phyloP scores from a whole-genome alignment of 768 basidiomycete genomes.

The Kwoniella botswanensis region DNA sequence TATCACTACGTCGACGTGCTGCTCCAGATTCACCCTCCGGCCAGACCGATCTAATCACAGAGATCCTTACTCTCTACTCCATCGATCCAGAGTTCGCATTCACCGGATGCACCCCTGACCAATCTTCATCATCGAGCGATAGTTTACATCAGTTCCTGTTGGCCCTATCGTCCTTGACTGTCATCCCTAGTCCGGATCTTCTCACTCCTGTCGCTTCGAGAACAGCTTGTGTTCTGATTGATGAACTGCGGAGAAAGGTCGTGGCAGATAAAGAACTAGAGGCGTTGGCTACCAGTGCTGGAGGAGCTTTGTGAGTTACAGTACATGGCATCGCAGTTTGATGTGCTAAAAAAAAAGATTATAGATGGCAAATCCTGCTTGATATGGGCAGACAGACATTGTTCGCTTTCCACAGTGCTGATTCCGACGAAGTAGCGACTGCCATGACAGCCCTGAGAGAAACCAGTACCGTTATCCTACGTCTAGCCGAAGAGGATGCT shows the following conservation, averaged over 20 bases:
- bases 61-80: constrained; percentile 34
- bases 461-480: constrained; percentile 10
- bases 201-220: constrained; percentile 29
- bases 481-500: constrained; percentile 17
- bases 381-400: constrained; percentile 41
- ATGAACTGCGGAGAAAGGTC: constrained; percentile 2
- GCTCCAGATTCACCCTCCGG: constrained; percentile 20
- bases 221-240: constrained; percentile 17
- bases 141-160: constrained; percentile 18
- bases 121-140: constrained; percentile 17
- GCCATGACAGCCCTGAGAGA: constrained; percentile 27
- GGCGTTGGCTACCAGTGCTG: neutral
- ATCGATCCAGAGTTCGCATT: constrained; percentile 35
- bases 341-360: neutral
- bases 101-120: neutral
- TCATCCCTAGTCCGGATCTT: constrained; percentile 29
- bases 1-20: constrained; percentile 4
- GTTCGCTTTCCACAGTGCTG: constrained; percentile 37
- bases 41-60: constrained; percentile 27
- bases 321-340: neutral
- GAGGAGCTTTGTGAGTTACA: constrained; percentile 17
- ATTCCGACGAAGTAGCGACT: constrained; percentile 27
- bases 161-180: constrained; percentile 27
- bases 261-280: neutral
- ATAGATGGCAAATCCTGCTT: constrained; percentile 40